Conservation (phyloP, 495 filamentous ascomycete species). For the Aspergillus baeticus region DNA sequence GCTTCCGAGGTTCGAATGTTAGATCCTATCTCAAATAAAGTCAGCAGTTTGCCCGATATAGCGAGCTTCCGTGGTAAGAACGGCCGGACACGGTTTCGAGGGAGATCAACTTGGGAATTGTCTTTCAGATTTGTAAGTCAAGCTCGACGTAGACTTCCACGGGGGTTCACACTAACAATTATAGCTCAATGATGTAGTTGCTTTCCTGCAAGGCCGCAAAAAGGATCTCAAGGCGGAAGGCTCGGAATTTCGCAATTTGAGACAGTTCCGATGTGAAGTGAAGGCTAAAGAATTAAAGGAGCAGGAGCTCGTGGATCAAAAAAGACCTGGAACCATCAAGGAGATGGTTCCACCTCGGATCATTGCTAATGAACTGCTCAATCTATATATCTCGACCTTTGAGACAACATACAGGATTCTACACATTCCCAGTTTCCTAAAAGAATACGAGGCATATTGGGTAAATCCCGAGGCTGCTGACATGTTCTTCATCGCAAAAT, state of each 20-base stretch:
- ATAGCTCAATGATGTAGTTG: conserved; percentile 47
- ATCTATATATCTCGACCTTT: conserved; percentile 54
- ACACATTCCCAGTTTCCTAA: conserved; percentile 55
- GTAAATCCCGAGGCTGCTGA: conserved; percentile 29
- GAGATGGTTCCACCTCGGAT: conserved; percentile 48
- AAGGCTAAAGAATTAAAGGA: conserved; percentile 34
- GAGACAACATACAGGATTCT: conserved; percentile 58
- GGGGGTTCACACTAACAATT: conserved; percentile 4
- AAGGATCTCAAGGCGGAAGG: conserved; percentile 22
- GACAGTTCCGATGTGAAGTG: conserved; percentile 30
- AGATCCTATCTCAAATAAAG: conserved; percentile 29
- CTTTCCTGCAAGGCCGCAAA: conserved; percentile 41
- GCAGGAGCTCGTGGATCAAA: conserved; percentile 39
- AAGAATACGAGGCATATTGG: conserved; percentile 55
- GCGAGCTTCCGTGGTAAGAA: conserved; percentile 47
- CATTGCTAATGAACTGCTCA: conserved; percentile 50
- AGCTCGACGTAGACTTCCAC: not conserved
- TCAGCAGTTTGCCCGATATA: conserved; percentile 29
- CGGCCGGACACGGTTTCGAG: conserved; percentile 48
- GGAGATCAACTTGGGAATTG: conserved; percentile 44
- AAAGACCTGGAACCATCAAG: conserved; percentile 37
- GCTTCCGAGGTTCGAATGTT: conserved; percentile 20
- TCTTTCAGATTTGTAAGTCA: conserved; percentile 46
- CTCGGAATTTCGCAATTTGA: conserved; percentile 34
- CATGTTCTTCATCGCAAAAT: conserved; percentile 40